Conservation (phyloP, 441 rosid species). For the Metrosideros polymorpha region DNA sequence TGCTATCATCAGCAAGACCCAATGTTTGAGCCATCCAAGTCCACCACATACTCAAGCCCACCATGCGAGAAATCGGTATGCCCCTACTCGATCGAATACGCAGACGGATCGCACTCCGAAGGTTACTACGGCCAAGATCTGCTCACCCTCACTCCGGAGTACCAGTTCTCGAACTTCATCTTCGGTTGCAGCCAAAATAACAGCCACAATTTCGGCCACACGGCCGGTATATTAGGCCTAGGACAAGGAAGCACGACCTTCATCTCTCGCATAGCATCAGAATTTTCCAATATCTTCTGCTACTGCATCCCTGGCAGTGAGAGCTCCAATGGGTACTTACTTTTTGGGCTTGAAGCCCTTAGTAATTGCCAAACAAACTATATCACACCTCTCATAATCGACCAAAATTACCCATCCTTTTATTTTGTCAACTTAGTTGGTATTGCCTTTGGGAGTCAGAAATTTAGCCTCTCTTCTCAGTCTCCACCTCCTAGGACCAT, state of each 20-base stretch:
- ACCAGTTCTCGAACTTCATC: neutral
- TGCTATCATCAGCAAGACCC: neutral
- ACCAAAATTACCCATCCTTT: neutral
- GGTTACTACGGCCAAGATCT: conserved; percentile 14
- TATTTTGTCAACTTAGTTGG: neutral
- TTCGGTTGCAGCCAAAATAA: conserved; percentile 17
- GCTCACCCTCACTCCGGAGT: neutral
- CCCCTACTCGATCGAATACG: neutral
- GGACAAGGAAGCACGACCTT: conserved; percentile 5
- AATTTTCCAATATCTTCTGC: conserved; percentile 2
- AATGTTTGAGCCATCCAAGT: conserved; percentile 8
- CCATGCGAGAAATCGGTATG: neutral
- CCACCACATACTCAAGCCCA: conserved; percentile 8
- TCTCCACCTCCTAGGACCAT: neutral
- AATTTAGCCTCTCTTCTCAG: neutral
- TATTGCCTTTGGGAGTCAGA: neutral
- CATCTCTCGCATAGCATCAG: neutral
- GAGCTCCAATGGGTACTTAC: conserved; percentile 10
- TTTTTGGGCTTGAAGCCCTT: conserved; percentile 17
- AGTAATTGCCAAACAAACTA: neutral
- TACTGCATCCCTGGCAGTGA: conserved; percentile 21
- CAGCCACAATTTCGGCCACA: neutral
- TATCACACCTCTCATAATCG: neutral
- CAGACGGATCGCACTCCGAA: neutral
- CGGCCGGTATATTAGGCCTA: conserved; percentile 22